phyloP scores from a whole-genome alignment of 345 rosid genomes.

The Rhodamnia argentea region DNA sequence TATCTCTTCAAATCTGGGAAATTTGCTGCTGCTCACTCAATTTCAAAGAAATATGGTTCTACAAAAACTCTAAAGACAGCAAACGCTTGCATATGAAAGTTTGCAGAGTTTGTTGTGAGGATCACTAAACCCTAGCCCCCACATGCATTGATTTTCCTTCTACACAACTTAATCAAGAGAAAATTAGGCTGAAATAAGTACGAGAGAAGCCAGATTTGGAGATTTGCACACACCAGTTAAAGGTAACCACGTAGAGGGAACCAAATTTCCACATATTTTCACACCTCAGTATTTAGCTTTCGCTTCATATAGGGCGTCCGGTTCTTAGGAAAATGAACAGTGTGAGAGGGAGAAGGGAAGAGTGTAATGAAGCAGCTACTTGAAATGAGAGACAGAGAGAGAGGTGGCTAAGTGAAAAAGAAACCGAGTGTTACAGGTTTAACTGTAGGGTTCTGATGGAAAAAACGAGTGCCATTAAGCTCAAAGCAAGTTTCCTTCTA shows the following conservation, averaged over 20 bases:
- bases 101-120: not conserved
- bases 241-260: not conserved
- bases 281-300: not conserved
- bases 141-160: not conserved
- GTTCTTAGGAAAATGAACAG: not conserved
- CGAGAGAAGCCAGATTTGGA: not conserved
- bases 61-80: not conserved
- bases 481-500: not conserved
- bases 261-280: not conserved
- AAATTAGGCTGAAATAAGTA: not conserved
- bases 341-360: not conserved
- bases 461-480: not conserved
- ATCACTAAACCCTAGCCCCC: not conserved
- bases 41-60: not conserved
- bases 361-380: not conserved
- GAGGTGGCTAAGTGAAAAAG: not conserved
- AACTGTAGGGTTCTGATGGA: not conserved
- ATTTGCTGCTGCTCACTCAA: not conserved
- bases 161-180: not conserved
- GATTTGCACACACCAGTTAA: not conserved
- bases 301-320: not conserved
- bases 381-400: not conserved
- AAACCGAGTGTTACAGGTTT: not conserved
- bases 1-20: not conserved
- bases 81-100: not conserved